Evolutionary conservation across 1,284 basidiomycete species (phyloP), one percentile per base, ranked within the genome.

Genomic region (Microbotryum scabiosae): DNA sequence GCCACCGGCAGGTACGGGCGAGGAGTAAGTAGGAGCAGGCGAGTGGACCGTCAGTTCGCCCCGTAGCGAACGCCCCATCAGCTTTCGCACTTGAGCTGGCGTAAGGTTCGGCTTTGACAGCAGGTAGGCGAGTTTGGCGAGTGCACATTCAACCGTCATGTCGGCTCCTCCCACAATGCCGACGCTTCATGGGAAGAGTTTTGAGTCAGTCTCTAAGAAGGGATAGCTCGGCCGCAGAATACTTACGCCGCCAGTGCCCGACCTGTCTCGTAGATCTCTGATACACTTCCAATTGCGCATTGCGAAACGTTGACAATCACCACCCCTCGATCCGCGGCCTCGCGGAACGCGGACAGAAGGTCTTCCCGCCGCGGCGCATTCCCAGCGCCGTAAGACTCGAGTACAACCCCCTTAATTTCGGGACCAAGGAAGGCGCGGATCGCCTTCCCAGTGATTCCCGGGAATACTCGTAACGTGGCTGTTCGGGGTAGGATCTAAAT

Each of bases 81-180:
- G 79, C 54, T 83, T 78, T 59, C 89, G 83, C 57, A 94, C 82
- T 75, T 90, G 82, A 20, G 78, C 73, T 0, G 80, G 72, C 1
- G 82, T 79, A 3, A 94, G 79, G 68, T 90, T 86, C 1, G 84
- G 79, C 73, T 96, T 94, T 6, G 87, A 89, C 36, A 96, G 80
- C 9, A 96, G 81, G 70, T 96, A 96, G 51, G 85, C 82, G 10
- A 96, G 80, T 76, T 96, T 96, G 14, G 88, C 82, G 41, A 94
- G 81, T 8, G 90, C 90, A 66, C 89, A 89, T 86, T 96, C 91
- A 16, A 90, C 88, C 2, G 92, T 94, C 91, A 96, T 94, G 74
- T 96, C 91, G 14, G 67, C 69, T 4, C 73, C 70, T 10, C 61
- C 55, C 9, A 65, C 59, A 5, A 63, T 55, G 0, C 61, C 56